Base-by-base conservation (phyloP, 2,329 filamentous ascomycete species). In the Aureobasidium sp. region DNA sequence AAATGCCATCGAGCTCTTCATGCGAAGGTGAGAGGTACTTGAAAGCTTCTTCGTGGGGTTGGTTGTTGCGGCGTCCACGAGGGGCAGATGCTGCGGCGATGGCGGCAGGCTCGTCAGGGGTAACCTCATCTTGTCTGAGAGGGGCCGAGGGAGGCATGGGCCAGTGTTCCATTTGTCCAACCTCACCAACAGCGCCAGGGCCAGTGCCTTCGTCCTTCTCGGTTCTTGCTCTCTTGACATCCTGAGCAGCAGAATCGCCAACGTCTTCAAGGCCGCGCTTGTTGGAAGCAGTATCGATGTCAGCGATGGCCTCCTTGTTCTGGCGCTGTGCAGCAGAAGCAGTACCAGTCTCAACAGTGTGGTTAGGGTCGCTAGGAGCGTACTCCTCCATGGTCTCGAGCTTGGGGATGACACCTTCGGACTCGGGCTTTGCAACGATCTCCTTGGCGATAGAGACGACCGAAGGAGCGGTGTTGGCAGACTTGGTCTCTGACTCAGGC, bases 11-110 rank as follows among this genome's bases (percentile, higher is more conserved):
- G 60, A 99, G 87, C 64, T 94, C 90, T 2, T 85, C 78, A 72
- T 97, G 90, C 29, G 87, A 82, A 0, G 85, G 76, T 9, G 86
- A 76, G 44, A 99, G 83, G 72, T 91, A 99, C 73, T 96, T 97
- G 82, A 96, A 99, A 5, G 92, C 90, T 74, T 99, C 94, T 74
- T 97, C 94, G 66, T 86, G 82, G 17, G 83, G 84, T 67, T 80
- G 67, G 55, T 74, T 53, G 79, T 70, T 68, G 50, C 66, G 66
- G 36, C 70, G 65, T 51, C 65, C 63, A 42, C 66, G 59, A 32
- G 66, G 39, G 42, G 64, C 41, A 48, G 65, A 12, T 62, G 53
- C 53, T 58, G 63, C n/a, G 59, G 63, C 56, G 23, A 48, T 48
- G 15, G 66, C 62, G 50, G 66, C 20, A 61, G 65, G 56, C 59